Percentiles rank a stretch among this genome's conserved stretches.
These are phyloP conservation scores for Croton laevigatus DNA, from an alignment of 441 rosid species.

Conservation along the genomic window DNA sequence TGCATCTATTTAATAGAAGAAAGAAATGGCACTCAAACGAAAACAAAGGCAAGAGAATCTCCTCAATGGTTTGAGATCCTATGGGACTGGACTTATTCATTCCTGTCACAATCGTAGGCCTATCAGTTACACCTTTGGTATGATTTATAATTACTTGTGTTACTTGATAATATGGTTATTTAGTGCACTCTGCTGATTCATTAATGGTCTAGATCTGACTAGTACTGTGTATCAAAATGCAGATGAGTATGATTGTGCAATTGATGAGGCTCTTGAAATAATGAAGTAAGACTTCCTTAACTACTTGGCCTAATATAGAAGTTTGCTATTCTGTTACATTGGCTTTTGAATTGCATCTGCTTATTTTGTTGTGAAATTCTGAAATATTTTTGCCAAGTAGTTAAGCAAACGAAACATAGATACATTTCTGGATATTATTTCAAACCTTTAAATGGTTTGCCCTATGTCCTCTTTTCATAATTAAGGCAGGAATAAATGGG, in stretches of 20 bases:
- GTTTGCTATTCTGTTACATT: conserved; percentile 11
- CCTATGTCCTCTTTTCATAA: background rate
- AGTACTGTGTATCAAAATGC: conserved; percentile 25
- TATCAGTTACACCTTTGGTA: conserved; percentile 75
- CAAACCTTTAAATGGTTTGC: background rate
- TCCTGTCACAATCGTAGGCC: conserved; percentile 62
- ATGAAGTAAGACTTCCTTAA: conserved; percentile 48
- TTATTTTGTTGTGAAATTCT: background rate
- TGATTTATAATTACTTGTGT: conserved; percentile 17
- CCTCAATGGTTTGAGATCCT: conserved; percentile 36
- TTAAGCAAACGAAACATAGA: background rate
- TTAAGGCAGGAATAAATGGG: background rate
- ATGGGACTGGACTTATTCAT: conserved; percentile 39
- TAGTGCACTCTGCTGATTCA: background rate
- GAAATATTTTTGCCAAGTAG: background rate
- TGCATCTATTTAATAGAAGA: conserved; percentile 48
- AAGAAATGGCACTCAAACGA: conserved; percentile 56
- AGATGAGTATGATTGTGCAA: conserved; percentile 74
- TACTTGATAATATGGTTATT: conserved; percentile 1
- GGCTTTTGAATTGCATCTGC: background rate
- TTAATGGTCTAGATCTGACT: background rate
- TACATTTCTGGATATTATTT: background rate
- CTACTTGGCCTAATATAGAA: conserved; percentile 10
- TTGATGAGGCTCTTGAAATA: conserved; percentile 60
- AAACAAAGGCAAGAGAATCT: conserved; percentile 57